These are phyloP conservation scores for Serendipita sp. DNA, from an alignment of 768 basidiomycete species.

Conservation along the genomic window DNA sequence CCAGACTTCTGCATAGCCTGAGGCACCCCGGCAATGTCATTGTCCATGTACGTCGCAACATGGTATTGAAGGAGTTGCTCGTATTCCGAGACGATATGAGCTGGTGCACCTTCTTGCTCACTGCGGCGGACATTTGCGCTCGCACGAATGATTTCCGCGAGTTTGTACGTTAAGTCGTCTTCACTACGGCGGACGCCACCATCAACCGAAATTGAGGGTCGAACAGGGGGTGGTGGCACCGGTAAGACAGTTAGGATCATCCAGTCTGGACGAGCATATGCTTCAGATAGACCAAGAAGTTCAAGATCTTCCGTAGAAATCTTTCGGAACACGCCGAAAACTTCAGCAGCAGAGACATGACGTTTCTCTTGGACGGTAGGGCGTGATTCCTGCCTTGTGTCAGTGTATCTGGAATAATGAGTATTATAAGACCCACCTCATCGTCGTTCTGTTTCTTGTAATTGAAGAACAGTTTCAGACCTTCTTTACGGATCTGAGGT, in stretches of 20 bases:
- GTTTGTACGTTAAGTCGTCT: constrained; percentile 96
- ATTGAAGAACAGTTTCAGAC: constrained; percentile 82
- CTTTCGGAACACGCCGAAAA: constrained; percentile 92
- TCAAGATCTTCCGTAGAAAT: constrained; percentile 79
- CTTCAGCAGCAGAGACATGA: constrained; percentile 67
- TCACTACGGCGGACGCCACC: constrained; percentile 94
- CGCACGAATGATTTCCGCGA: constrained; percentile 91
- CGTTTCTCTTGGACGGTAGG: constrained; percentile 69
- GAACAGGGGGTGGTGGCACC: constrained; percentile 93
- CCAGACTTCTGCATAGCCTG: constrained; percentile 96
- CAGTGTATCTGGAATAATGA: not conserved
- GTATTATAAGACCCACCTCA: constrained; percentile 30
- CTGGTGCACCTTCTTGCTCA: constrained; percentile 93
- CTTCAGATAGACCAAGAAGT: constrained; percentile 81
- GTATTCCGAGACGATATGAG: constrained; percentile 88
- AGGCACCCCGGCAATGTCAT: constrained; percentile 95
- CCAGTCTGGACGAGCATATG: constrained; percentile 97
- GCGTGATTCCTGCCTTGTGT: constrained; percentile 47
- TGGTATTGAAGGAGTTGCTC: constrained; percentile 98
- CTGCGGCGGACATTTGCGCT: constrained; percentile 82
- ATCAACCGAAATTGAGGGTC: constrained; percentile 93
- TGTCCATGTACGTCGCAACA: constrained; percentile 99
- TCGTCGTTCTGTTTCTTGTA: constrained; percentile 93
- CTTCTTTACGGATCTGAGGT: constrained; percentile 84
- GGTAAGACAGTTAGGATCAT: constrained; percentile 98